Conservation (phyloP, 2,329 filamentous ascomycete genomes). For the Amesomyces nigricolor region DNA sequence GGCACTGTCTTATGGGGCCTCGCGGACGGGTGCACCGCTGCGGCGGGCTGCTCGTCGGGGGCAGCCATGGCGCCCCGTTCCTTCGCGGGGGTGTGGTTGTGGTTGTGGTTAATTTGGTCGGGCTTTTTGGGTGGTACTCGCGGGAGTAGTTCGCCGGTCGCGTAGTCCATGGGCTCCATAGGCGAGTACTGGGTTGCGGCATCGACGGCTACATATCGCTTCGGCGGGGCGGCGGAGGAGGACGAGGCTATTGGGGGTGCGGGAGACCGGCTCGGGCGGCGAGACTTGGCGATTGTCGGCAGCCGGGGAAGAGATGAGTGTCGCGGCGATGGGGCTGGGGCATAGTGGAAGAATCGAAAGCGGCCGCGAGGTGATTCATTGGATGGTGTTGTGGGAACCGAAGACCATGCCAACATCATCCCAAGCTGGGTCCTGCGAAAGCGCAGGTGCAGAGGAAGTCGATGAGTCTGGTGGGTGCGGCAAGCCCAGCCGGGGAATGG, state of each 20-base stretch:
- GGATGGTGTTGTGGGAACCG: slow-evolving; percentile 44
- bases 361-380: slow-evolving; percentile 45
- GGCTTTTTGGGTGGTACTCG: slow-evolving; percentile 26
- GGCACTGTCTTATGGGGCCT: slow-evolving; percentile 25
- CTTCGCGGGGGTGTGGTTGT: slow-evolving; percentile 24
- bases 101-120: slow-evolving; percentile 12
- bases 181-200: slow-evolving; percentile 46
- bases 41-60: slow-evolving; percentile 24
- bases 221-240: slow-evolving; percentile 27
- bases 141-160: slow-evolving; percentile 21
- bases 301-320: slow-evolving; percentile 37
- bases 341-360: slow-evolving; percentile 42
- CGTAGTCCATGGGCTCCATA: slow-evolving; percentile 42
- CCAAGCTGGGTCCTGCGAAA: slow-evolving; percentile 39
- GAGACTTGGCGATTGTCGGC: slow-evolving; percentile 35
- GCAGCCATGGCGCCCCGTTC: slow-evolving; percentile 27
- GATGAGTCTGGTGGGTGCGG: slow-evolving; percentile 15
- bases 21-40: slow-evolving; percentile 13
- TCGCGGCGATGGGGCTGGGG: slow-evolving; percentile 40
- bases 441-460: slow-evolving; percentile 14
- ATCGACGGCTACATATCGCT: slow-evolving; percentile 44
- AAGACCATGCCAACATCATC: slow-evolving; percentile 57
- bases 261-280: slow-evolving; percentile 37
- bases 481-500: slow-evolving; percentile 15
- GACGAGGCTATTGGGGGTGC: slow-evolving; percentile 29